Base-by-base conservation (phyloP, 345 rosid species). In the Passiflora organensis region DNA sequence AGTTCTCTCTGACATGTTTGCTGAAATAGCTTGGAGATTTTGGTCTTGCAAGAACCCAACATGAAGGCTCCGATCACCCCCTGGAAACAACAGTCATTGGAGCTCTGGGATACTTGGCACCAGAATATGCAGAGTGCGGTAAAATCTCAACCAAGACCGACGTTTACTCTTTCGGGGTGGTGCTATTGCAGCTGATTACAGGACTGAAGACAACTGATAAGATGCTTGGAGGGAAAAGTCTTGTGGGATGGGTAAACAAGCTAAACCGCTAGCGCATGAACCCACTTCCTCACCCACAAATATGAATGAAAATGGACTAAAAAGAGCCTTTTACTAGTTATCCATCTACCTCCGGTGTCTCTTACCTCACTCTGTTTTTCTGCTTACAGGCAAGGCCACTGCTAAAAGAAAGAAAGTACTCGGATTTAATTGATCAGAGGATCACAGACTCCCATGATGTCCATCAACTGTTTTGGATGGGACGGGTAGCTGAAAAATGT, bases 401-500 rank as follows among this genome's bases (percentile, higher is more conserved):
- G 21, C 45, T 84, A 15, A 82, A 84, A 49, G 81, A 80, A 48
- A 68, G 75, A 56, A 84, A 84, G 54, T 84, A 80, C 34, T 85
- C 83, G 16, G 79, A 58, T 68, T 59, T 81, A 32, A 74, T 84
- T 13, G 91, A 84, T 54, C 65, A 51, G 6, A 70, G 82, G 66
- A 81, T 84, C 21, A 18, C 68, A 46, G 82, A 73, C 15, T 60
- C 77, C 13, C 85, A 81, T 10, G 87, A 84, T 32, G 78, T 84
- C 22, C 79, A 79, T 64, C 91, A 84, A 57, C 76, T 84, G 16
- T 78, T 70, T 53, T 79, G 87, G 91, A 81, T 84, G 85, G 83
- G 79, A 54, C 72, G 78, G 53, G 79, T 84, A 2, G 82, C 87
- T 20, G 82, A 81, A 63, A 79, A 63, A 60, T 81, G 91, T 67